phyloP scores from a whole-genome alignment of 2,329 filamentous ascomycete species.

The Nemania abortiva region DNA sequence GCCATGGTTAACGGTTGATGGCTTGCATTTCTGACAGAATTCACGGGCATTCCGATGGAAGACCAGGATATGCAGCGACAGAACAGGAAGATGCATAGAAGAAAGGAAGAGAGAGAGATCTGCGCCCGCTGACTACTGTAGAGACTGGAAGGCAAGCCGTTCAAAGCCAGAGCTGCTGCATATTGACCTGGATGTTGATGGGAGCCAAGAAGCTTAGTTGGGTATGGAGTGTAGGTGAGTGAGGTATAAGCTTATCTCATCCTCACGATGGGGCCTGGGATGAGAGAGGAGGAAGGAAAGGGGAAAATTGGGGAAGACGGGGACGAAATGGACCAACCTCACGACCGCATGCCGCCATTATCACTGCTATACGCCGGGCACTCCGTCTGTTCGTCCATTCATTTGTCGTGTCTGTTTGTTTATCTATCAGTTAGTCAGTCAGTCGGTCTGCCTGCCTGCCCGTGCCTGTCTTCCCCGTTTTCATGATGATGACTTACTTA shows the following conservation, averaged over 20 bases:
- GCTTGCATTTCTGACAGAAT: neutral
- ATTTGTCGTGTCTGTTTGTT: too few relatives aligned
- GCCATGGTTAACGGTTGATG: neutral
- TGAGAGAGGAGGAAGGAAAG: neutral
- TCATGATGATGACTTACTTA: neutral
- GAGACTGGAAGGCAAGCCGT: neutral
- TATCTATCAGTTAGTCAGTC: too few relatives aligned
- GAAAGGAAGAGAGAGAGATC: neutral
- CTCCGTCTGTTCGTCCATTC: neutral
- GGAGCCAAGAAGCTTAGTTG: slow-evolving; percentile 13
- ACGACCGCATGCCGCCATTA: neutral
- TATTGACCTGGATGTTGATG: slow-evolving; percentile 10
- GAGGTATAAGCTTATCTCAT: slow-evolving; percentile 42
- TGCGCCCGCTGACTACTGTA: slow-evolving; percentile 33
- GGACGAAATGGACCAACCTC: neutral
- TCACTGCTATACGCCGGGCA: neutral
- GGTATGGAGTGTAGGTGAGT: slow-evolving; percentile 2
- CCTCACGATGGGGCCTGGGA: slow-evolving; percentile 8
- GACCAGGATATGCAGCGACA: slow-evolving; percentile 20
- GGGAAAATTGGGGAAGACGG: slow-evolving; percentile 12
- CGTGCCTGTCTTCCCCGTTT: neutral
- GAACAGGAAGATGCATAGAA: neutral
- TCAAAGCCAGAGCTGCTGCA: neutral
- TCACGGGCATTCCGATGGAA: slow-evolving; percentile 29
- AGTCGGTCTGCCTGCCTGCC: neutral